These are phyloP conservation scores for Naganishia friedmannii DNA, from an alignment of 768 basidiomycete species.

Conservation along the genomic window DNA sequence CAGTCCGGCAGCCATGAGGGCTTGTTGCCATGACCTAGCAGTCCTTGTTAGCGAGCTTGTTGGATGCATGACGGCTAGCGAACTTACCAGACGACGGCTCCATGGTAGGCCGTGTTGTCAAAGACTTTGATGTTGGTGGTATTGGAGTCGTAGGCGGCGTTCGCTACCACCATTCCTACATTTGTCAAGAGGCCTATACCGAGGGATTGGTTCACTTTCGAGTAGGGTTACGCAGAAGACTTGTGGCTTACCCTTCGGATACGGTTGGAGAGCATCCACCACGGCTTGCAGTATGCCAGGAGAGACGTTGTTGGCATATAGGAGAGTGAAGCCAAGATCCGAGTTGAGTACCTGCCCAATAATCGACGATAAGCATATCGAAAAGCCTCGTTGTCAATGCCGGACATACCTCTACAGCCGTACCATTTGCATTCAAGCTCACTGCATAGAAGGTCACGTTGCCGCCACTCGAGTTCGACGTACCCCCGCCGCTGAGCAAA, in stretches of 20 bases:
- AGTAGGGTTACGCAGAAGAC: neutral
- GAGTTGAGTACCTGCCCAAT: slow-evolving; percentile 52
- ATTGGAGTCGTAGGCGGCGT: slow-evolving; percentile 56
- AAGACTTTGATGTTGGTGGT: slow-evolving; percentile 53
- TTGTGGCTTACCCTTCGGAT: slow-evolving; percentile 53
- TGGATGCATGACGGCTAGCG: slow-evolving; percentile 24
- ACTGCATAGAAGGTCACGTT: slow-evolving; percentile 55
- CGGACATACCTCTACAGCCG: slow-evolving; percentile 53
- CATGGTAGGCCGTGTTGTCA: slow-evolving; percentile 48
- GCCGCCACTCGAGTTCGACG: slow-evolving; percentile 33
- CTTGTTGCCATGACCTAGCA: slow-evolving; percentile 54
- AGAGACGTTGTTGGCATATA: slow-evolving; percentile 55
- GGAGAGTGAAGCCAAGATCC: slow-evolving; percentile 55
- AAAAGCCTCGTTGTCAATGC: neutral
- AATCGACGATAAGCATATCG: neutral
- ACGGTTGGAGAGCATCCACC: slow-evolving; percentile 55
- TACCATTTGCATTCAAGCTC: slow-evolving; percentile 53
- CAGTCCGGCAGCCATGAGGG: slow-evolving; percentile 56
- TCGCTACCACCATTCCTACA: slow-evolving; percentile 57
- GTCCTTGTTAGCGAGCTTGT: slow-evolving; percentile 24
- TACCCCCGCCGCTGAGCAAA: slow-evolving; percentile 42
- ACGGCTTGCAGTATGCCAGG: slow-evolving; percentile 52
- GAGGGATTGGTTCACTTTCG: neutral
- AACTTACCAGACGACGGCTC: slow-evolving; percentile 45
- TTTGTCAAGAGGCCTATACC: slow-evolving; percentile 55